Evolutionary conservation across 306 rosid genomes (phyloP), one percentile per base, ranked within the genome.

Genomic region (Morella rubra): DNA sequence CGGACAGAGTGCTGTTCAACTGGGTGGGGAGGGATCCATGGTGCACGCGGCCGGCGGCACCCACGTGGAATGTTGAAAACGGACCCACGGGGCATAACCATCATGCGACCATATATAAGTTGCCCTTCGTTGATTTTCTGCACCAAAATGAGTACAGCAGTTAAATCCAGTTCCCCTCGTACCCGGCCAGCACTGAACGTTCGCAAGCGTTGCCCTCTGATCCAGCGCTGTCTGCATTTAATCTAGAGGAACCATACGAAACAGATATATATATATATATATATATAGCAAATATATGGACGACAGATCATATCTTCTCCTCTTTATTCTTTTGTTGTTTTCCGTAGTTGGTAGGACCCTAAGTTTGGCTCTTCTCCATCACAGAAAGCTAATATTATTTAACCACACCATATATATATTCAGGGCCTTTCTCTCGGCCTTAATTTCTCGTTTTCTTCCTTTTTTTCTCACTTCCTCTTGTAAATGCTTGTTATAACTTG

Each of bases 161-260:
- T 89, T 87, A 81, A 89, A 89, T 89, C 85, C 8, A 87, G 91
- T 82, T 75, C 86, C 93, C 88, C 83, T 85, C 85, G 37, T 32
- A 32, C 83, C 80, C 83, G 80, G 88, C 79, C 82, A 75, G 71
- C 89, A 85, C 72, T 73, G 13, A 42, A 66, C 13, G 4, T 18
- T 18, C 51, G 4, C 42, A 41, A 41, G 22, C 14, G 68, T 40
- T 40, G 69, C 55, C 71, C 66, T 53, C 62, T 73, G 44, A 52
- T 72, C 45, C 41, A 18, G 22, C 19, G 44, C 11, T 51, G 66
- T 46, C 73, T 77, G 80, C 72, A 45, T 46, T 50, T 15, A 15
- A 71, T 42, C 76, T 27, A 27, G 19, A 61, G 10, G 44, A 2
- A 61, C 68, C 13, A 32, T n/a, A 19, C 68, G 10, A n/a, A 10